phyloP scores from a whole-genome alignment of 345 rosid species.

The Heritiera fomes region DNA sequence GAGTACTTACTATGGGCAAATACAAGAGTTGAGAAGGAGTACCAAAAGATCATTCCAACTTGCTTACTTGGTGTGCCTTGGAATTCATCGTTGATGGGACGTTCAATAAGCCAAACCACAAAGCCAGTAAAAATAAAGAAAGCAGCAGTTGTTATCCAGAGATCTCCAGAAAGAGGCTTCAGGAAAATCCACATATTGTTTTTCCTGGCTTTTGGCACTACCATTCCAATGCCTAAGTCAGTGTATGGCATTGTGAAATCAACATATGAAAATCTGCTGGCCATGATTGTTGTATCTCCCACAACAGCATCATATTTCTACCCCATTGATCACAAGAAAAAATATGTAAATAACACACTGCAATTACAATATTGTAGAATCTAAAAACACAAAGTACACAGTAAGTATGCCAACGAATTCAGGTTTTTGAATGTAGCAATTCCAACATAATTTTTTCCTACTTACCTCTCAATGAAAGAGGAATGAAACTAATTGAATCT shows the following conservation, averaged over 20 bases:
- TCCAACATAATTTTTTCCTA: too few species aligned
- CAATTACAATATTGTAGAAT: not conserved
- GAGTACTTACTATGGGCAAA: not conserved
- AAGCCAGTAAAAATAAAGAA: not conserved
- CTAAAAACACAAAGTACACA: not conserved
- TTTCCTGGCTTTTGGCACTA: constrained; percentile 12
- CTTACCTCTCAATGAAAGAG: too few species aligned
- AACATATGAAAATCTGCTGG: constrained; percentile 22
- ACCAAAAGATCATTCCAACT: not conserved
- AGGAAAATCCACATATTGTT: constrained; percentile 25
- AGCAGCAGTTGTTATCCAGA: not conserved
- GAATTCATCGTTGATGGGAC: not conserved
- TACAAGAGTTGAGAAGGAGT: not conserved
- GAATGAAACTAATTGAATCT: too few species aligned
- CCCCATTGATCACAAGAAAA: not conserved
- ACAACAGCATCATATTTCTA: constrained; percentile 37
- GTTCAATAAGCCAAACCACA: not conserved
- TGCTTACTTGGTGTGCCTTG: not conserved
- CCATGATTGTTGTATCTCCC: constrained; percentile 26
- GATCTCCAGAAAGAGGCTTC: not conserved
- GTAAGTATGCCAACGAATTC: too few species aligned
- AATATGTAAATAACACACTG: not conserved
- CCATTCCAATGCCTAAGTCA: constrained; percentile 27
- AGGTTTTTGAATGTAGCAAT: too few species aligned
- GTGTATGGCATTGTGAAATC: constrained; percentile 33